A percentile compares a stretch with the other conserved stretches of the same genome.
phyloP scores from a whole-genome alignment of 306 rosid species.

The Acacia crassicarpa region DNA sequence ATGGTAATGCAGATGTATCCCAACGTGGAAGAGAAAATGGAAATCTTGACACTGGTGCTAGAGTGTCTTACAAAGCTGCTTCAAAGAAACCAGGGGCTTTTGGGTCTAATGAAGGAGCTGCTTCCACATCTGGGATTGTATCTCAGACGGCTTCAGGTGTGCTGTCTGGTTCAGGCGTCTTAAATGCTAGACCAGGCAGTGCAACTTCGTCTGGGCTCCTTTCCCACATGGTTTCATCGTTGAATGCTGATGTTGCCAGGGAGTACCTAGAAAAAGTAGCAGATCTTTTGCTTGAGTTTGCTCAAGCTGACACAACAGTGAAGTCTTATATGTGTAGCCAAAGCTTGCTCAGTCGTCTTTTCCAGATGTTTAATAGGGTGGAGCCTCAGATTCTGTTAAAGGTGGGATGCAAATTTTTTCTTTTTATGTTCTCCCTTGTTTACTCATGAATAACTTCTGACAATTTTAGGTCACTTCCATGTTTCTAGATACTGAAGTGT shows the following conservation, averaged over 20 bases:
- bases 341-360: conserved; percentile 98
- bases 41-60: conserved; percentile 69
- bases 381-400: conserved; percentile 94
- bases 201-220: conserved; percentile 97
- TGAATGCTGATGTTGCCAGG: conserved; percentile 93
- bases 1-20: conserved; percentile 77
- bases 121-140: conserved; percentile 84
- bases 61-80: conserved; percentile 65
- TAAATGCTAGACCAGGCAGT: conserved; percentile 98
- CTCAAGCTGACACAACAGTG: conserved; percentile 93
- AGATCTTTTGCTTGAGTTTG: conserved; percentile 98
- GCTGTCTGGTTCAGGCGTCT: conserved; percentile 97
- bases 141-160: conserved; percentile 99
- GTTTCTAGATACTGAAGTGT: conserved; percentile 79
- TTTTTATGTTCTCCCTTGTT: conserved; percentile 13
- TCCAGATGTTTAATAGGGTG: conserved; percentile 98
- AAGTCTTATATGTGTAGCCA: conserved; percentile 94
- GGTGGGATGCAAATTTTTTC: conserved; percentile 45
- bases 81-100: conserved; percentile 70
- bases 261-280: conserved; percentile 96
- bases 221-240: conserved; percentile 90
- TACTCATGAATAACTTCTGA: conserved; percentile 19
- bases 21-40: conserved; percentile 95
- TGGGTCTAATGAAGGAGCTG: conserved; percentile 74
- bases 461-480: conserved; percentile 27